Evolutionary conservation across 345 rosid genomes (phyloP), one percentile per base, ranked within the genome.

Genomic region (Durio zibethinus): DNA sequence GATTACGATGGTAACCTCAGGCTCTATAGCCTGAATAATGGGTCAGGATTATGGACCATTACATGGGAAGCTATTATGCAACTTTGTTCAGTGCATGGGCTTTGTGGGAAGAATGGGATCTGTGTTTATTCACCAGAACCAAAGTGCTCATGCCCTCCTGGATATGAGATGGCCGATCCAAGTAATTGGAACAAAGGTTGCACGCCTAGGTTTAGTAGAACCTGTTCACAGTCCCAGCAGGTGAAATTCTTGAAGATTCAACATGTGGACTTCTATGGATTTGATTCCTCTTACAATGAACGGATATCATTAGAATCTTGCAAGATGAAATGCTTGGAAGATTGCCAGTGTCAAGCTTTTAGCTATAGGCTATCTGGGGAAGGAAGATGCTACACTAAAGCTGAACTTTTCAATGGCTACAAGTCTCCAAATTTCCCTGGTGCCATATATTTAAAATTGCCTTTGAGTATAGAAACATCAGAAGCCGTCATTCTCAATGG

Each of bases 111-210:
- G 70, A 82, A 85, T 76, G 85, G 83, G 67, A 79, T 88, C 29
- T 88, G 86, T 64, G 67, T 81, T 64, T 74, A 80, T 29, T 68
- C 74, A 21, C 84, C 82, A 0, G 80, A 67, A 54, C 87, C 86
- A 15, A 84, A 84, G 48, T 88, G 91, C 64, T 74, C 86, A 0
- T 88, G 86, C 73, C 86, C 84, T 18, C 86, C 86, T 11, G 84
- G 89, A 4, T 86, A 84, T 23, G 84, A 84, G 75, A 38, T 45
- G 33, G 25, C 38, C 7, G 82, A 85, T 7, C 79, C 80, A 0
- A 68, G 68, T 20, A 69, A 84, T n/a, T 86, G 89, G 89, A 76
- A 63, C 64, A 73, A 81, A 70, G 88, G 88, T 14, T 88, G 89
- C 86, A 81, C 83, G 70, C 85, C 81, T 9, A 77, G 21, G 78